Evolutionary conservation across 768 basidiomycete genomes (phyloP), one percentile per base, ranked within the genome.

Genomic region (Vararia minispora): DNA sequence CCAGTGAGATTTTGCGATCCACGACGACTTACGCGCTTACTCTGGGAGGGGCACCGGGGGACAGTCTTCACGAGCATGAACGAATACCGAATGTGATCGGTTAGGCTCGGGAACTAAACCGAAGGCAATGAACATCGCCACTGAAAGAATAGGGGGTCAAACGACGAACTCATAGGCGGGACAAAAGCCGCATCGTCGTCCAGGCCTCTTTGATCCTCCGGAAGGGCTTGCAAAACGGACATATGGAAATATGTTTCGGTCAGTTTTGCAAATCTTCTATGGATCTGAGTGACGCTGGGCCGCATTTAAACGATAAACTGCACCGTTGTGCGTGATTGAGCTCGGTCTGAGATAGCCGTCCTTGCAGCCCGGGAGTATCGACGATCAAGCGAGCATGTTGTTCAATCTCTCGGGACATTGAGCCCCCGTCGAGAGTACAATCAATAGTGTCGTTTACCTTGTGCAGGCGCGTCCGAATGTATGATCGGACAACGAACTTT

Each of bases 401-500:
- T 59, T 95, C 92, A 33, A 94, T 84, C 91, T 94, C 33, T n/a
- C 37, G 11, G 34, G 26, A 16, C 5, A 28, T 4, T 7, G 32
- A n/a, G 30, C 32, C 42, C 18, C 29, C 28, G 30, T 27, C 17
- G 6, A 32, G 31, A 49, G 20, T 31, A 39, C 10, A 21, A 35
- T 11, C 38, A 22, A 28, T 2, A 37, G n/a, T n/a, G n/a, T n/a
- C 25, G 51, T 12, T 9, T 44, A 84, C 91, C 73, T 97, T 97
- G 66, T 71, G 78, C 36, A 94, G 57, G 42, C 91, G 68, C 21
- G 84, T 87, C 17, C 92, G 72, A 4, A 94, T 71, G 56, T 94
- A 97, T 2, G 88, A 87, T 41, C 91, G 64, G 18, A 95, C 76
- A 39, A 94, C 74, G 53, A 90, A 97, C 59, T 90, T 92, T 50